These are phyloP conservation scores for Pleurotus eryngii DNA, from an alignment of 768 basidiomycete genomes.

Conservation along the genomic window DNA sequence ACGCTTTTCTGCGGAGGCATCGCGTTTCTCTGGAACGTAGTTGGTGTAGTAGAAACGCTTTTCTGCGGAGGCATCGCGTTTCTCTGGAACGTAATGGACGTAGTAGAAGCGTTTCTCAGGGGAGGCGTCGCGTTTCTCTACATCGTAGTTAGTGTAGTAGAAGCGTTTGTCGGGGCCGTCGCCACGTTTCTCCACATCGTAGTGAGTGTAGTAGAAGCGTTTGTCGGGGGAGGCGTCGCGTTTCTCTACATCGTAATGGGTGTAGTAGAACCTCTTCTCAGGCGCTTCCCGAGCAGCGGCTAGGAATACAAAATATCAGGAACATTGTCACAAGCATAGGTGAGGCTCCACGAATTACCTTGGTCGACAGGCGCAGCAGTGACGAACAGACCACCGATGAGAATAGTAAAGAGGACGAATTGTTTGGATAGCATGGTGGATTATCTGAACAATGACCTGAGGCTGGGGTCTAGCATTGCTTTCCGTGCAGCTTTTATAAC, in stretches of 20 bases:
- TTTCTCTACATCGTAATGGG: background rate
- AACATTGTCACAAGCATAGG: background rate
- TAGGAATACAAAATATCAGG: background rate
- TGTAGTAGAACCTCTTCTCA: background rate
- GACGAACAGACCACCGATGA: background rate
- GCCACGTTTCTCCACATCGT: background rate
- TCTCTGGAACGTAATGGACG: background rate
- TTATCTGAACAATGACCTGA: too few relatives aligned
- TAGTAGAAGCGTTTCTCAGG: background rate
- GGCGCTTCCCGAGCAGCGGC: background rate
- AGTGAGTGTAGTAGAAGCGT: background rate
- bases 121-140: background rate
- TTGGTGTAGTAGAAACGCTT: background rate
- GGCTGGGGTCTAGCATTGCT: background rate
- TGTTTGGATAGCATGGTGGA: background rate
- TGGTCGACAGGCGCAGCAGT: background rate
- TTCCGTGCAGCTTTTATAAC: background rate
- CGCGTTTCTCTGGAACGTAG: background rate
- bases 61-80: background rate
- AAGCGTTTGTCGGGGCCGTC: background rate
- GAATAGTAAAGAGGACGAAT: background rate
- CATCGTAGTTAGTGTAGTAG: background rate
- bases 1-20: too few relatives aligned
- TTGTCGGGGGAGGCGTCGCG: background rate
- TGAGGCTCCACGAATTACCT: background rate